Conservation (phyloP, 345 rosid genomes). For the Citropsis articulata region DNA sequence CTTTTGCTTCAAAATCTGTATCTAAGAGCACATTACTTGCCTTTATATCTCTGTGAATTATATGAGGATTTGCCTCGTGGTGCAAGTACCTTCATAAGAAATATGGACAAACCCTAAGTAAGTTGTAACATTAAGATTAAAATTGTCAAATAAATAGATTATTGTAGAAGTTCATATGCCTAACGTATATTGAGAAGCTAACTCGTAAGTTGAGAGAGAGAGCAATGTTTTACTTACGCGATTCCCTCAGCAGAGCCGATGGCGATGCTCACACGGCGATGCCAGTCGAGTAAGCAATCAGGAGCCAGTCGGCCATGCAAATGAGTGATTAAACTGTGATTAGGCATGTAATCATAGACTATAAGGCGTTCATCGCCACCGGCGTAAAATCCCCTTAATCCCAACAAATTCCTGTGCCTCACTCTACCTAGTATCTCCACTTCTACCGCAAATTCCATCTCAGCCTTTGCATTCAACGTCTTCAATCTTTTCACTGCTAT, state of each 20-base stretch:
- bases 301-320: constrained; percentile 61
- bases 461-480: constrained; percentile 61
- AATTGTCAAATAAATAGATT: too few species aligned
- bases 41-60: constrained; percentile 69
- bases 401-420: constrained; percentile 58
- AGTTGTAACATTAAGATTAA: too few species aligned
- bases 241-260: constrained; percentile 68
- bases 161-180: too few species aligned
- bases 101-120: not conserved
- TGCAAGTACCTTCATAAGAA: constrained; percentile 52
- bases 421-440: constrained; percentile 76
- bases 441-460: constrained; percentile 73
- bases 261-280: constrained; percentile 43
- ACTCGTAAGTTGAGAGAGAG: not conserved
- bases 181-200: too few species aligned
- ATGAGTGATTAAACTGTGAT: constrained; percentile 61
- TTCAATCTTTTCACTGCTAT: constrained; percentile 69
- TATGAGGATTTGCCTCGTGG: constrained; percentile 61
- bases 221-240: constrained; percentile 36
- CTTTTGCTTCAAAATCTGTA: constrained; percentile 51
- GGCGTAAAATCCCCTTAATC: constrained; percentile 64
- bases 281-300: constrained; percentile 62
- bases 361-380: constrained; percentile 67
- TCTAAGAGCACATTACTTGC: constrained; percentile 67
- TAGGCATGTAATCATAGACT: constrained; percentile 71